phyloP scores from a whole-genome alignment of 2,329 filamentous ascomycete genomes.

The Drechslera avenae region DNA sequence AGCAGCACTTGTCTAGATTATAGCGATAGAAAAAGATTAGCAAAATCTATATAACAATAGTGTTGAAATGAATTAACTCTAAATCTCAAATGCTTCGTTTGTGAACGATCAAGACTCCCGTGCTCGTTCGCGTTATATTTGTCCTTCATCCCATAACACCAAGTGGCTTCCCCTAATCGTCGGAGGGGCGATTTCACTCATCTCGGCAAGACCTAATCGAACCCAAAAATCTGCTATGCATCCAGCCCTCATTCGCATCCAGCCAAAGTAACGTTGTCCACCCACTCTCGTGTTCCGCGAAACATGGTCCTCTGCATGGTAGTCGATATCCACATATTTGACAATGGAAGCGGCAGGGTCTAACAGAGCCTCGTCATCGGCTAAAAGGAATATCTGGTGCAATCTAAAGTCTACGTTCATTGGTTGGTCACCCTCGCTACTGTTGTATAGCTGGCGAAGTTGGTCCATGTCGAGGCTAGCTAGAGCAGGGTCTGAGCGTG shows the following conservation, averaged over 20 bases:
- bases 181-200: slow-evolving; percentile 5
- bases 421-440: slow-evolving; percentile 12
- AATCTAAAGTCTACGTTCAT: slow-evolving; percentile 11
- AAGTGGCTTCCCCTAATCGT: slow-evolving; percentile 11
- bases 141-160: slow-evolving; percentile 2
- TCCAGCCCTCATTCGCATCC: slow-evolving; percentile 10
- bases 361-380: slow-evolving; percentile 14
- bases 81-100: not conserved
- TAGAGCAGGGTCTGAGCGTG: slow-evolving; percentile 16
- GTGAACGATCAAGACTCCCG: not conserved
- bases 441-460: slow-evolving; percentile 18
- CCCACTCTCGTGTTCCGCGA: slow-evolving; percentile 5
- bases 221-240: slow-evolving; percentile 7
- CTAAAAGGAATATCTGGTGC: slow-evolving; percentile 14
- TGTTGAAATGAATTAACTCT: not conserved
- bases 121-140: not conserved
- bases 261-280: slow-evolving; percentile 15
- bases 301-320: slow-evolving; percentile 10
- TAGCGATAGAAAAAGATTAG: not conserved
- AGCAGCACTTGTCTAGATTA: not conserved
- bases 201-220: not conserved
- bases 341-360: slow-evolving; percentile 5
- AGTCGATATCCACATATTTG: slow-evolving; percentile 16
- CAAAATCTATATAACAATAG: not conserved
- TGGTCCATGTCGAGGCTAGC: slow-evolving; percentile 16